Evolutionary conservation across 139 green algal genomes (phyloP).

Genomic region (Tetraselmis striata): DNA sequence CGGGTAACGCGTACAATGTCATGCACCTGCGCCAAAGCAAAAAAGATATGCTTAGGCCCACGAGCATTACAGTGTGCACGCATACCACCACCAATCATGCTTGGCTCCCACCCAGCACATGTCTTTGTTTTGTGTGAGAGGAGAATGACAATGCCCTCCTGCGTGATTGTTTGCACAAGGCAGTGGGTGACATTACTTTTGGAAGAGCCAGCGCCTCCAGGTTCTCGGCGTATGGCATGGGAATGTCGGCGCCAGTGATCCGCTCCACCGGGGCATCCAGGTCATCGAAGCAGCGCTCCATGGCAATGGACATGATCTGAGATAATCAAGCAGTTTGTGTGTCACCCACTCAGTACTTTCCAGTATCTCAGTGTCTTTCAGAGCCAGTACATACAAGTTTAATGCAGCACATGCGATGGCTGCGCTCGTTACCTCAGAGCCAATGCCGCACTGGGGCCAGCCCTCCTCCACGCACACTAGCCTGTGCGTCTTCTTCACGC

Average conservation of each 20-base stretch:
- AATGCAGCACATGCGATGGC: not conserved
- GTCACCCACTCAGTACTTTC: not conserved
- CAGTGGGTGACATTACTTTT: conserved; percentile 4
- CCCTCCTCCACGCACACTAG: conserved; percentile 93
- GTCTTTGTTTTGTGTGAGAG: no score
- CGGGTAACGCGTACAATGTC: conserved; percentile 69
- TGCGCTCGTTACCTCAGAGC: conserved; percentile 30
- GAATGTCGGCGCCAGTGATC: conserved; percentile 81
- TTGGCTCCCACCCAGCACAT: no score
- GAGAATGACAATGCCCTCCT: no score
- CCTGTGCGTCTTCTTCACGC: conserved; percentile 83
- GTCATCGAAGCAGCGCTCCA: conserved; percentile 94
- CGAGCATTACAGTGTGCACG: not conserved
- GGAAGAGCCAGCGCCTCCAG: conserved; percentile 83
- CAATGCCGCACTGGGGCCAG: conserved; percentile 90
- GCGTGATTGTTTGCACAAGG: no score
- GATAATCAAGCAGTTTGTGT: not conserved
- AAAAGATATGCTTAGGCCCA: no score
- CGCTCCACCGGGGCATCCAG: conserved; percentile 90
- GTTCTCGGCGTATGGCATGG: conserved; percentile 94
- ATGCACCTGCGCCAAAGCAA: conserved; percentile 30
- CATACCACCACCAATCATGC: not conserved
- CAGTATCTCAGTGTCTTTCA: not conserved
- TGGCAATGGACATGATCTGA: conserved; percentile 72
- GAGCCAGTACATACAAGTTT: not conserved